Conservation (phyloP, 495 filamentous ascomycete species). For the Massariosphaeria phaeospora region DNA sequence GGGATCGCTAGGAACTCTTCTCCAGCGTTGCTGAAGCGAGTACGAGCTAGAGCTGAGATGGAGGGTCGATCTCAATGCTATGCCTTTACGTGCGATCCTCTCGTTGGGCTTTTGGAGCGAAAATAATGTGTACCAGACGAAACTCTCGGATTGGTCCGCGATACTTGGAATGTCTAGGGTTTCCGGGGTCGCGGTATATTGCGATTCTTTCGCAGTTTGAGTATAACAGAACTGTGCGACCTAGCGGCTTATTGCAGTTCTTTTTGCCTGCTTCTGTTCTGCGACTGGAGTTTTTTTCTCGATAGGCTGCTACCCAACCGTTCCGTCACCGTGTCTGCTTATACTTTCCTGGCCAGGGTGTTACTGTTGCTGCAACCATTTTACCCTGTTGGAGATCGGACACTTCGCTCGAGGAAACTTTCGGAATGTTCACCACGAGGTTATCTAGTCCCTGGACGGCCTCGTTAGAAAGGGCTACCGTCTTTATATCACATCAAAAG, state of each 20-base stretch:
- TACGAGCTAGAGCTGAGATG: no score
- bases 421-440: slow-evolving; percentile 17
- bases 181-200: slow-evolving; percentile 14
- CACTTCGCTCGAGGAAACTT: slow-evolving; percentile 23
- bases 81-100: slow-evolving; percentile 19
- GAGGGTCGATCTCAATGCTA: no score
- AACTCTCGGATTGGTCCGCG: slow-evolving; percentile 19
- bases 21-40: slow-evolving; percentile 24
- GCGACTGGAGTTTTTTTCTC: slow-evolving; percentile 28
- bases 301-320: slow-evolving; percentile 12
- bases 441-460: slow-evolving; percentile 21
- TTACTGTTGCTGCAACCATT: slow-evolving; percentile 28
- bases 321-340: slow-evolving; percentile 19
- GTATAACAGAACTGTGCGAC: slow-evolving; percentile 23
- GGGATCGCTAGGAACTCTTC: slow-evolving; percentile 21
- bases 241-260: slow-evolving; percentile 30
- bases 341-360: slow-evolving; percentile 21
- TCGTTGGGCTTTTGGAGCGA: slow-evolving; percentile 28
- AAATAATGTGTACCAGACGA: slow-evolving; percentile 18
- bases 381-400: slow-evolving; percentile 13
- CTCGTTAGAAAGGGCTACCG: slow-evolving; percentile 20
- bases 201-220: slow-evolving; percentile 20
- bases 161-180: slow-evolving; percentile 7
- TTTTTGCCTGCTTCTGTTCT: slow-evolving; percentile 23
- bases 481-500: no score